These are phyloP conservation scores for Garcia nutans DNA, from an alignment of 345 rosid genomes.

Conservation along the genomic window DNA sequence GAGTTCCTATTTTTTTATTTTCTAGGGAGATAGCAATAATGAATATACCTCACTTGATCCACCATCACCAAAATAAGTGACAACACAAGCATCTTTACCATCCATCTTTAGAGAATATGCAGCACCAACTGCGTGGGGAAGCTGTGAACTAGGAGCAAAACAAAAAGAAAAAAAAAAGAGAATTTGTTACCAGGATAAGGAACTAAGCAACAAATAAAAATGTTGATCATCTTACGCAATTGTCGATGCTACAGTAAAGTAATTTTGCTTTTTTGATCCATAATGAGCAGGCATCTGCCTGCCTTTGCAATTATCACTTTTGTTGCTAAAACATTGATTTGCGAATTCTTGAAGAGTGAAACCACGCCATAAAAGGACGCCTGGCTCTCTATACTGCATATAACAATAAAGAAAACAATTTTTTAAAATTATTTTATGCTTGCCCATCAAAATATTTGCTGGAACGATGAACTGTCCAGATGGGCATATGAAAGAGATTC, in stretches of 20 bases:
- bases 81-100: constrained; percentile 60
- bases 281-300: constrained; percentile 67
- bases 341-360: constrained; percentile 55
- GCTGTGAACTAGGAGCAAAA: constrained; percentile 54
- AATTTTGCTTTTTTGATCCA: constrained; percentile 54
- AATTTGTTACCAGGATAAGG: not conserved
- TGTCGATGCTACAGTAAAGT: constrained; percentile 54
- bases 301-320: constrained; percentile 50
- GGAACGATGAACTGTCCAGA: not conserved
- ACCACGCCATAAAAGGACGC: constrained; percentile 55
- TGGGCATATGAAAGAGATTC: not conserved
- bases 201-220: not conserved
- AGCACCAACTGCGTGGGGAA: constrained; percentile 85
- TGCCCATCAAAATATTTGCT: not conserved
- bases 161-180: not conserved
- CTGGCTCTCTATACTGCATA: constrained; percentile 77
- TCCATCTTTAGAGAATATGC: constrained; percentile 93
- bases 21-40: not conserved
- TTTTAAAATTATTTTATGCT: not conserved
- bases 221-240: constrained; percentile 47
- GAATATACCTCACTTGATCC: constrained; percentile 70
- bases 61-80: constrained; percentile 79
- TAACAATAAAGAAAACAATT: constrained; percentile 13
- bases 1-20: not conserved
- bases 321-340: constrained; percentile 51